Evolutionary conservation across 306 rosid genomes (phyloP).

Genomic region (Lablab purpureus): DNA sequence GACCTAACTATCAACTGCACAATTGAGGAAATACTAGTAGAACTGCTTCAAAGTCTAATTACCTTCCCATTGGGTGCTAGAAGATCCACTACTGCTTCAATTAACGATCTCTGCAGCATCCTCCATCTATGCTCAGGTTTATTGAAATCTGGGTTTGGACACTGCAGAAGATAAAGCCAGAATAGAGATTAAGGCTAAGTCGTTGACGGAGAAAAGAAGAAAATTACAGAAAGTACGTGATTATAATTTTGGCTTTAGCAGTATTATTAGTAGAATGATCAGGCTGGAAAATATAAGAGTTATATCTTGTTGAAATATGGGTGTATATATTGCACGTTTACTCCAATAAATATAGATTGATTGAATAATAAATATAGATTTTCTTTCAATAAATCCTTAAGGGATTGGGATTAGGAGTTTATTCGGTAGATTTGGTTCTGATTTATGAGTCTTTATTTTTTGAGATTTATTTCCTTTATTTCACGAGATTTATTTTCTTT

Average conservation of each 20-base stretch:
- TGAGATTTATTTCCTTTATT: no score
- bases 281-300: background rate
- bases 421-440: no score
- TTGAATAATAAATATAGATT: no score
- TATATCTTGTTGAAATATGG: no score
- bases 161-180: constrained; percentile 49
- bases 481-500: no score
- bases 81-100: constrained; percentile 79
- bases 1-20: constrained; percentile 4
- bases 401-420: no score
- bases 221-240: background rate
- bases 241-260: background rate
- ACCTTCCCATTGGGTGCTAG: constrained; percentile 80
- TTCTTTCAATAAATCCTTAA: no score
- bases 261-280: constrained; percentile 3
- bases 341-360: no score
- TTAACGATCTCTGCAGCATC: constrained; percentile 80
- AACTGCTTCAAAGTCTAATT: constrained; percentile 35
- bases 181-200: constrained; percentile 25
- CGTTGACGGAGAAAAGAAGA: constrained; percentile 10
- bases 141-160: constrained; percentile 94
- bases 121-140: constrained; percentile 93
- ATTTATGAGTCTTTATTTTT: no score
- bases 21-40: constrained; percentile 24
- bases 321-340: no score